Evolutionary conservation across 371 early-diverging fungal genomes (phyloP).

Genomic region (Mortierella polycephala): DNA sequence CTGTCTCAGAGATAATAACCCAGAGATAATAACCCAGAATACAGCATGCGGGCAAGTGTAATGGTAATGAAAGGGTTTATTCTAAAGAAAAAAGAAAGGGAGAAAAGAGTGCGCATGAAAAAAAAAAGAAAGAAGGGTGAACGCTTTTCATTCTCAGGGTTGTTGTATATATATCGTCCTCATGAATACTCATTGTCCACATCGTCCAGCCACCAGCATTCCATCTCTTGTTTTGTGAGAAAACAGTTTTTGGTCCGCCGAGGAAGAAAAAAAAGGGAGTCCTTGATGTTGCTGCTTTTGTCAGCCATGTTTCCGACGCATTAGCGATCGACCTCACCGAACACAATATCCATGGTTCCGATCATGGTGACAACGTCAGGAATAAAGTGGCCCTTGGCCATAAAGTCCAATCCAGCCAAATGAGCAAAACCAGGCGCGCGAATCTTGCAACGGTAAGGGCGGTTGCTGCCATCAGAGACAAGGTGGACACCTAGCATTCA

Average conservation of each 20-base stretch:
- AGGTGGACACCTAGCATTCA: constrained; percentile 48
- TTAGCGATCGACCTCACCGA: constrained; percentile 91
- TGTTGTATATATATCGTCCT: too few species aligned
- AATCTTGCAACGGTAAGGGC: constrained; percentile 98
- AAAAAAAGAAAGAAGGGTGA: background rate
- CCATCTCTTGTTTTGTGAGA: too few species aligned
- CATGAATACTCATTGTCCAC: too few species aligned
- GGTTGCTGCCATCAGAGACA: constrained; percentile 77
- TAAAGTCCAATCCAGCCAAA: constrained; percentile 89
- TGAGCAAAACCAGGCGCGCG: constrained; percentile 98
- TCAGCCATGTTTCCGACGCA: background rate
- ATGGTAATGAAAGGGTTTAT: constrained; percentile 10
- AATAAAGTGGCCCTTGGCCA: constrained; percentile 90
- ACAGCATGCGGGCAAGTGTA: too few species aligned
- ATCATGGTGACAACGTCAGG: constrained; percentile 92
- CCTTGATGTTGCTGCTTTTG: background rate
- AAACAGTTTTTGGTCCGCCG: too few species aligned
- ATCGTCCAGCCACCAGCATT: too few species aligned
- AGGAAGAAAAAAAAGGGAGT: too few species aligned
- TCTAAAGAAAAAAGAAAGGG: constrained; percentile 20
- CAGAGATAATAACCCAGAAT: too few species aligned
- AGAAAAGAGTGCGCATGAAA: background rate
- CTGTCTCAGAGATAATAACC: too few species aligned
- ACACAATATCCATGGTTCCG: constrained; percentile 88
- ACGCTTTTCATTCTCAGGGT: background rate